Base-by-base conservation (phyloP, 768 basidiomycete species). In the Tricholoma furcatifolium region DNA sequence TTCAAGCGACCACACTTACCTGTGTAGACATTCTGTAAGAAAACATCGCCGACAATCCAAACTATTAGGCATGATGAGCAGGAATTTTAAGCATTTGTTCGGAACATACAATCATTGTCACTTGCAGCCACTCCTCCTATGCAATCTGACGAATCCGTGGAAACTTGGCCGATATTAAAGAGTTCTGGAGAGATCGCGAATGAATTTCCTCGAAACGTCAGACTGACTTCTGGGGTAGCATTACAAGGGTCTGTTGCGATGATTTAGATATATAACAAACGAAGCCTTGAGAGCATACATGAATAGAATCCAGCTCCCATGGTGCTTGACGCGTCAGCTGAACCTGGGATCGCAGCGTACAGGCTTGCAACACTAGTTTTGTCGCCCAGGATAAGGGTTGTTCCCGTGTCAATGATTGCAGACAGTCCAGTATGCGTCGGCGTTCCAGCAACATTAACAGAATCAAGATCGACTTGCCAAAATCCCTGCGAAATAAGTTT, bases 91-190 rank as follows among this genome's bases (percentile, higher is more conserved):
- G 14, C 7, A 44, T 31, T 44, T 11, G 11, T 31, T 10, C 14
- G 32, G 11, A 32, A 32, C 43, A 43, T 47, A 54, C 50, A 50
- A 30, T 50, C 17, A 4, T 17, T 34, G 21, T 61, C 56, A 18
- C 50, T n/a, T 35, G 58, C 55, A 38, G 56, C 57, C 17, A 69
- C 57, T 14, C 63, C 67, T 11, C 76, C 75, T 59, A 88, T 79
- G 24, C 84, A 82, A 43, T 83, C 79, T 1, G 70, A 56, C 54
- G 85, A 88, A 42, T 70, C 68, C 17, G 75, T 76, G 47, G 82
- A 58, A 43, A 72, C 76, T 36, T 50, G 55, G 54, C 82, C 65
- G 7, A 81, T 55, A 24, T 82, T 81, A 53, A 70, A 70, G 0
- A 47, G 58, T 10, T 73, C 56, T 38, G 79, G 69, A 2, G 78